Evolutionary conservation across 805 yeast genomes (phyloP).

Genomic region (Ogataea nakhonphanomensis): DNA sequence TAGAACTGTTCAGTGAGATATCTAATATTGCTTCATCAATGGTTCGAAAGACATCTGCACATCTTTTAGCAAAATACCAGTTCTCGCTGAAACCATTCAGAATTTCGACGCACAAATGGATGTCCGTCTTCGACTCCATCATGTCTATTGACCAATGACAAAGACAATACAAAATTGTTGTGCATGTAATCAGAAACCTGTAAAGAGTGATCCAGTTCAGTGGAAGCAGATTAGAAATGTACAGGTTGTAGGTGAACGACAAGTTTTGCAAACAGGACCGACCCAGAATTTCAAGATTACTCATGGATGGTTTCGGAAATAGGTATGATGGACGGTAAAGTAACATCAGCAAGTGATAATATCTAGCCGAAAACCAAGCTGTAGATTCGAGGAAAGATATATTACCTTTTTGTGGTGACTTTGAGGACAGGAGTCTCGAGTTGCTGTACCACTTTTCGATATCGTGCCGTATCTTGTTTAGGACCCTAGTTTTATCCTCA

Average conservation of each 20-base stretch:
- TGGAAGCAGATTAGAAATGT: constrained; percentile 42
- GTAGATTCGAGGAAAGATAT: constrained; percentile 30
- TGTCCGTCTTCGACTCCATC: constrained; percentile 43
- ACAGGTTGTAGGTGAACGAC: constrained; percentile 44
- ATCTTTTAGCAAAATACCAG: constrained; percentile 45
- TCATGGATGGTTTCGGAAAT: constrained; percentile 42
- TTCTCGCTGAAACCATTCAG: constrained; percentile 42
- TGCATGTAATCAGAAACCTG: constrained; percentile 44
- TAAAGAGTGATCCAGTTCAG: constrained; percentile 49
- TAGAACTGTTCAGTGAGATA: constrained; percentile 37
- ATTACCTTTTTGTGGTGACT: constrained; percentile 16
- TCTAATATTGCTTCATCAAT: constrained; percentile 43
- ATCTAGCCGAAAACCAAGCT: constrained; percentile 39
- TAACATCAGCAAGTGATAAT: constrained; percentile 44
- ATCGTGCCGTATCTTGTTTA: constrained; percentile 34
- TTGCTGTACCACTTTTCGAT: constrained; percentile 36
- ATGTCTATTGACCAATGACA: constrained; percentile 46
- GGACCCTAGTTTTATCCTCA: constrained; percentile 34
- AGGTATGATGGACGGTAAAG: constrained; percentile 49
- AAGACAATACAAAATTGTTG: constrained; percentile 44
- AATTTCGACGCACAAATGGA: constrained; percentile 44
- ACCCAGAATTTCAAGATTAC: constrained; percentile 40
- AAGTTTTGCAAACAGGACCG: constrained; percentile 44
- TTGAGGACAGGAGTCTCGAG: constrained; percentile 21
- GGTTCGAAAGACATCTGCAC: constrained; percentile 42